Evolutionary conservation across 306 rosid genomes (phyloP), one percentile per base, ranked within the genome.

Genomic region (Crataegus laevigata): DNA sequence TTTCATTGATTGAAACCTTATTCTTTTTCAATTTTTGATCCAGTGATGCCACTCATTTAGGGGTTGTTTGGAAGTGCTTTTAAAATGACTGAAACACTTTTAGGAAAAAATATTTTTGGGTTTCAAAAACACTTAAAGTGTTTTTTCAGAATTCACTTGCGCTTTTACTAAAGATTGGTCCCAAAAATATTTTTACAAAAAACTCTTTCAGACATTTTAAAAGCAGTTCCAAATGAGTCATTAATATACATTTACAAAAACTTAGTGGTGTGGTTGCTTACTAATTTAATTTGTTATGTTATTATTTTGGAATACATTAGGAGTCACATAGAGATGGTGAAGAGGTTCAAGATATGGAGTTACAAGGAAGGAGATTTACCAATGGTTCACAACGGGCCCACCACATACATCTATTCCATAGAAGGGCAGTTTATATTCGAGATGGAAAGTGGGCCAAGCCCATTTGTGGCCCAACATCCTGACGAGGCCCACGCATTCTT

Each of bases 351-450:
- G 86, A 82, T 88, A 11, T 86, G 89, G 88, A 78, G 78, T 2
- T 90, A 88, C 81, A 73, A 59, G 28, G 90, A 87, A 77, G 91
- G 90, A 58, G 90, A 84, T 52, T 79, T 60, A 11, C 91, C 90
- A 45, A n/a, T 84, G 75, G 77, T 77, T 0, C 90, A 85, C 36
- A 74, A 78, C 69, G 96, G 91, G 2, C 94, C 94, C 9, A 65
- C 79, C 19, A 87, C 84, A 54, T 82, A 86, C 82, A 88, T 86
- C 69, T 90, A 90, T 71, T 72, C 92, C 25, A 90, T 88, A 7
- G 96, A 86, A 62, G 92, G 96, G 12, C 90, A 86, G 71, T 86
- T 88, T 74, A 90, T 90, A 0, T 85, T 85, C 5, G 92, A 90
- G 84, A 72, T 90, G 38, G 90, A 88, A 34, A 45, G 60, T 40